A percentile compares a stretch with the other conserved stretches of the same genome.
Evolutionary conservation across 1,139 yeast species (phyloP).

Genomic region (Groenewaldozyma sp.): DNA sequence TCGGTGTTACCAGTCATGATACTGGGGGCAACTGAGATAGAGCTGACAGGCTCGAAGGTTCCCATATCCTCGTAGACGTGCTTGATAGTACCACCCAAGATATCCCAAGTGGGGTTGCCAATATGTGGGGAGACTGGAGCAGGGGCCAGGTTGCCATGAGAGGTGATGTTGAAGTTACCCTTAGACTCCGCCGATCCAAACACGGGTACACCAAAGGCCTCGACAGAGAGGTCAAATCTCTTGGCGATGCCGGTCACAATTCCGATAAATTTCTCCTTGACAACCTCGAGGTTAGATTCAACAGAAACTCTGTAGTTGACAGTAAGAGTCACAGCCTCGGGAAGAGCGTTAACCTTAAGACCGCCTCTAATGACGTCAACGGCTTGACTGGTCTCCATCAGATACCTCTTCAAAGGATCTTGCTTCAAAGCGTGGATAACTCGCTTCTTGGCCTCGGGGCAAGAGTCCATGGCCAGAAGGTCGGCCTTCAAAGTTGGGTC

Average conservation of each 20-base stretch:
- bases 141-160: conserved; percentile 35
- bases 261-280: conserved; percentile 33
- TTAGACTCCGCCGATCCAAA: conserved; percentile 4
- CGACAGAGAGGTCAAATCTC: conserved; percentile 39
- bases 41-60: background rate
- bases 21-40: conserved; percentile 49
- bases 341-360: conserved; percentile 61
- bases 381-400: conserved; percentile 58
- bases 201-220: conserved; percentile 23
- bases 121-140: conserved; percentile 49
- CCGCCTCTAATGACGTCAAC: conserved; percentile 65
- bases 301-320: conserved; percentile 54
- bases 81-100: conserved; percentile 48
- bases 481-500: conserved; percentile 15
- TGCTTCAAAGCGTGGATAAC: conserved; percentile 12
- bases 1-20: conserved; percentile 79
- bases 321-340: conserved; percentile 50
- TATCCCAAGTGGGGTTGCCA: conserved; percentile 43
- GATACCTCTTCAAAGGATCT: conserved; percentile 24
- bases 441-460: conserved; percentile 15
- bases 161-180: conserved; percentile 9
- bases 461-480: conserved; percentile 13
- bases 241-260: conserved; percentile 37
- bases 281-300: conserved; percentile 38
- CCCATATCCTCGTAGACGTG: conserved; percentile 47